Base-by-base conservation (phyloP, 768 basidiomycete genomes). In the Lactarius sp. region DNA sequence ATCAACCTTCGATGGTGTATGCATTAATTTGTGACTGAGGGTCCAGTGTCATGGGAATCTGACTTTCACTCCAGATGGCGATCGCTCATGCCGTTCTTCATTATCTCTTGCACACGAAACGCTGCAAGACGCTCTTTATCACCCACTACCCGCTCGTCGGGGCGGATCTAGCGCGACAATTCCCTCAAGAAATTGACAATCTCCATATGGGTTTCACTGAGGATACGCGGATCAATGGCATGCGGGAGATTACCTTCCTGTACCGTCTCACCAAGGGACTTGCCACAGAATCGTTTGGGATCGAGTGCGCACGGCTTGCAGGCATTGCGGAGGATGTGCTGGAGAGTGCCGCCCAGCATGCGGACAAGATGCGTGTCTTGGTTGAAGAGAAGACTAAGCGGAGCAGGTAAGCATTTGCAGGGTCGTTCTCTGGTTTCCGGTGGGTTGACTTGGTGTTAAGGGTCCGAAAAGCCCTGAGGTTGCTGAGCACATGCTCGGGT, bases 71-170 rank as follows among this genome's bases (percentile, higher is more conserved):
- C 20, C 62, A 92, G 85, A 92, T 94, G 87, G 88, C 93, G 3
- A 91, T 95, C 61, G 93, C 93, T 5, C 80, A 84, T 54, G 90
- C 92, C 3, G 89, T 91, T 0, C 77, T 96, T 44, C 81, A 90
- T 61, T 82, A 92, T 59, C 78, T 95, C 8, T 78, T 87, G 16
- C 74, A 81, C 65, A 72, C 71, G 1, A 81, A 79, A 33, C 80
- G 79, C 65, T 86, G 85, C 75, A 88, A 86, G 73, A 90, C 89
- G 1, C 75, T 98, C 41, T 98, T 98, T 74, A 96, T 98, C 70
- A 98, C 96, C 0, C 95, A 98, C 72, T 98, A 97, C 70, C 94
- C 94, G 4, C 77, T 87, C 41, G 83, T 96, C 13, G 92, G 92
- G n/a, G 75, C 78, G 4, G 84, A 85, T 50, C 71, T 92, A 31